Evolutionary conservation across 495 filamentous ascomycete genomes (phyloP).

Genomic region (Pyrenopolyporus hunteri): DNA sequence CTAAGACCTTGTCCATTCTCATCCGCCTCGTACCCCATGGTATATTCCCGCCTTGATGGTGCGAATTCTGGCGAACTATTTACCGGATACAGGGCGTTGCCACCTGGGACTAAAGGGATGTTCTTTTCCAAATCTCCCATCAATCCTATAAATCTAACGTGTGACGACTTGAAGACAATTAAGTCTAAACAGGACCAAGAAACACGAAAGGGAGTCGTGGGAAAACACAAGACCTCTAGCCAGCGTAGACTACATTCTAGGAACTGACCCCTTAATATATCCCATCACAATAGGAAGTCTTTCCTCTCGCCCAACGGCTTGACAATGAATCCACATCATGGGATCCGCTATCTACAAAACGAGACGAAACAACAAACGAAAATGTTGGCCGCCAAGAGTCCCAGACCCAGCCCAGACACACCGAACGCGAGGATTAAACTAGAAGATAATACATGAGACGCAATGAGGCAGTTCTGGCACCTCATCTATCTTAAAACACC

Average conservation of each 20-base stretch:
- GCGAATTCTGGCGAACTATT: not conserved
- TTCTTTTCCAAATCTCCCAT: conserved; percentile 3
- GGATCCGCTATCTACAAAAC: not conserved
- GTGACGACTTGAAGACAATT: not conserved
- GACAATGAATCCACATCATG: conserved; percentile 1
- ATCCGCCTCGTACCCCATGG: not conserved
- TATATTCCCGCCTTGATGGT: not conserved
- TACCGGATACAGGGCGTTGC: not conserved
- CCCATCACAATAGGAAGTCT: not conserved
- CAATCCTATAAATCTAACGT: not conserved
- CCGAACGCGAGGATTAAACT: not conserved
- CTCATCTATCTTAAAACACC: conserved; percentile 21
- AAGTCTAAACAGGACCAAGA: not conserved
- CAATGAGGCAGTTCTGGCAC: conserved; percentile 3
- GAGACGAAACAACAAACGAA: conserved; percentile 11
- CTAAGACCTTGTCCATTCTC: conserved; percentile 13
- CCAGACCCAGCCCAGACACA: not conserved
- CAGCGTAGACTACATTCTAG: conserved; percentile 8
- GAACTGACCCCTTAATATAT: not conserved
- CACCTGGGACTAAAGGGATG: not conserved
- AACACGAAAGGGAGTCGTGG: not conserved
- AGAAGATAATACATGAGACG: conserved; percentile 14
- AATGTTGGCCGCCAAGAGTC: conserved; percentile 24
- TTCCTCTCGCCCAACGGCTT: not conserved
- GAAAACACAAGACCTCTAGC: too few species aligned